These are phyloP conservation scores for Pleurozium schreberi DNA, from an alignment of 225 moss, liverwort and hornwort genomes.

Conservation along the genomic window DNA sequence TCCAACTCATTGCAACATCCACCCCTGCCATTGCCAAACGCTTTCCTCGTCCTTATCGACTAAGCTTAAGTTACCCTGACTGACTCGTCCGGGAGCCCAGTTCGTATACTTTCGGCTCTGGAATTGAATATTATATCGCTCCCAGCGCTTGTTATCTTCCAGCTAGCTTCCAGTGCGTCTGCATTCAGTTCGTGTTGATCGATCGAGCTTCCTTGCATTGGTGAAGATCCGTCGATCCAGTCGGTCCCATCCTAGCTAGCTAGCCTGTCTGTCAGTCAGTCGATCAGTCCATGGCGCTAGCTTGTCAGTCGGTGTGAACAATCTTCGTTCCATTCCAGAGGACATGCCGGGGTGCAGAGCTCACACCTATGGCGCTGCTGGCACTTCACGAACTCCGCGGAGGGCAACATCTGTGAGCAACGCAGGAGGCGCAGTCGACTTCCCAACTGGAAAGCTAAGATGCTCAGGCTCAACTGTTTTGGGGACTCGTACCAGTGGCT, in stretches of 20 bases:
- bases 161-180: neutral
- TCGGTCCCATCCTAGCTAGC: neutral
- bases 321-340: neutral
- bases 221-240: neutral
- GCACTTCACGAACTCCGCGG: neutral
- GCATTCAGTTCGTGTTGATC: neutral
- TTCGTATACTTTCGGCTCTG: neutral
- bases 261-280: neutral
- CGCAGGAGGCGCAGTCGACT: neutral
- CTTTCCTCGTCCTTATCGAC: neutral
- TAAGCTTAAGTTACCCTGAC: neutral
- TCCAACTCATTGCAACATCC: neutral
- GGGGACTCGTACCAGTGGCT: neutral
- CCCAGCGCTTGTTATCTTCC: neutral
- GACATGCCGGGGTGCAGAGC: neutral
- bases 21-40: neutral
- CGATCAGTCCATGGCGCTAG: neutral
- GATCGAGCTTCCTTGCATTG: neutral
- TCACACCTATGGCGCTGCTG: neutral
- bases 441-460: neutral
- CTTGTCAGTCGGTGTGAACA: neutral
- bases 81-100: neutral
- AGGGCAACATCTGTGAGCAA: neutral
- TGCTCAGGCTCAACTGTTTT: neutral
- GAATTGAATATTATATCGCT: neutral